phyloP scores from a whole-genome alignment of 2,329 filamentous ascomycete species.

The Ophiostoma montium region DNA sequence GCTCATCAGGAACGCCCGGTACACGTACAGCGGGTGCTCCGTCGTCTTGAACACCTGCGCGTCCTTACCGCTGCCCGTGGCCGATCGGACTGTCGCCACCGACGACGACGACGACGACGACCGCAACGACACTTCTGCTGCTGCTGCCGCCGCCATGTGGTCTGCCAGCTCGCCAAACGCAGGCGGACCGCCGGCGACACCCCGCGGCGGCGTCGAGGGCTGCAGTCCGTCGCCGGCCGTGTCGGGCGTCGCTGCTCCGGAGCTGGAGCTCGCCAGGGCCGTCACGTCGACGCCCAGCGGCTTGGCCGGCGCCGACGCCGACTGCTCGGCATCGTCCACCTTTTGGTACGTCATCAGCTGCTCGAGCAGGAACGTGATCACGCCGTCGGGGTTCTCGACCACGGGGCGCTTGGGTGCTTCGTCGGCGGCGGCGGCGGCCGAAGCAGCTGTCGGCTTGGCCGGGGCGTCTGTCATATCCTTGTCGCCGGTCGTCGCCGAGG shows the following conservation, averaged over 20 bases:
- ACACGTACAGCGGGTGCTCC: conserved; percentile 91
- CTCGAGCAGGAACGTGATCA: conserved; percentile 86
- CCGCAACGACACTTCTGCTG: too few species aligned
- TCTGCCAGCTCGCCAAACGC: not conserved
- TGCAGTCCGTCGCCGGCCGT: not conserved
- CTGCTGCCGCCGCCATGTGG: not conserved
- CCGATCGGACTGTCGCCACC: not conserved
- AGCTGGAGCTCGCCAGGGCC: not conserved
- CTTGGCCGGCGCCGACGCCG: conserved; percentile 9
- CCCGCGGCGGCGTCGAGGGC: conserved; percentile 1
- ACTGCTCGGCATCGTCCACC: conserved; percentile 68
- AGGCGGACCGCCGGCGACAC: not conserved
- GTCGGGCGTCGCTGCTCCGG: not conserved
- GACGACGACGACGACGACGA: not conserved
- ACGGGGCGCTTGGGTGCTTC: conserved; percentile 66
- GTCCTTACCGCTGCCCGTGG: conserved; percentile 25
- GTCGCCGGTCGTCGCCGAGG: not conserved
- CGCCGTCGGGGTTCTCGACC: conserved; percentile 84
- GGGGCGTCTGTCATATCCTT: conserved; percentile 44
- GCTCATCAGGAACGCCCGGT: conserved; percentile 86
- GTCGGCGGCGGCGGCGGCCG: conserved; percentile 9
- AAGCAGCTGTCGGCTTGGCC: conserved; percentile 46
- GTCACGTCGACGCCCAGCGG: conserved; percentile 9
- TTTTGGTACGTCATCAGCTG: conserved; percentile 87
- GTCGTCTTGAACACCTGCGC: conserved; percentile 82